Base-by-base conservation (phyloP, 1,284 basidiomycete species). In the Apiotrichum siamense region DNA sequence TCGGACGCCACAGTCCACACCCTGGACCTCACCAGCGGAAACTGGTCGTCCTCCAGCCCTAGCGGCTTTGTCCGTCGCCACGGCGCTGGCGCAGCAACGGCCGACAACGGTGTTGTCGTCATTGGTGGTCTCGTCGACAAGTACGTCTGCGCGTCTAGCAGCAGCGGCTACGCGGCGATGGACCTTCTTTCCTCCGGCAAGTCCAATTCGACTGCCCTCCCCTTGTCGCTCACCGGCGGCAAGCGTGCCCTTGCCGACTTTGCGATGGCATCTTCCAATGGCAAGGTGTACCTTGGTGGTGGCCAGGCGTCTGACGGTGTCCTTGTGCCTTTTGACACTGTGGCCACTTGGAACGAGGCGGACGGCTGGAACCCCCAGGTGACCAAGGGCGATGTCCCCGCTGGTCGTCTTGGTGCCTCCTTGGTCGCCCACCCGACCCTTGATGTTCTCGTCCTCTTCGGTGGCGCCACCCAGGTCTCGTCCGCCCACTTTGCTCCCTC, bases 51-150 rank as follows among this genome's bases (percentile, higher is more conserved):
- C 2, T 59, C 60, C 12, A 63, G 49, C 3, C 69, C 70, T 3
- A 42, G 36, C 3, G 53, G 51, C 11, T 48, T 72, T 17, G 50
- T 64, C 23, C 58, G 73, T 27, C 53, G 71, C 23, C 53, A 69
- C 44, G 70, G 70, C 7, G 61, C 67, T 15, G 65, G 53, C 10
- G 65, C 64, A 39, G 65, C 54, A 15, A 55, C 57, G 6, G 52
- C 53, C 15, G 37, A 60, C n/a, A 63, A 63, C 7, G 59, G 57
- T 24, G 33, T 70, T 18, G 63, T 72, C 54, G 57, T 72, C 36
- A 62, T 74, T 20, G 73, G 72, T 5, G 73, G 73, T 45, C 53
- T 74, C 17, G 59, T 64, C 20, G 73, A 75, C 50, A 58, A 59
- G 43, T 69, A 67, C 41, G 61, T 64, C 7, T 75, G 73, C 52